A percentile compares a stretch with the other conserved stretches of the same genome.
These are phyloP conservation scores for Pelargonium citronellum DNA, from an alignment of 441 rosid species.

Conservation along the genomic window DNA sequence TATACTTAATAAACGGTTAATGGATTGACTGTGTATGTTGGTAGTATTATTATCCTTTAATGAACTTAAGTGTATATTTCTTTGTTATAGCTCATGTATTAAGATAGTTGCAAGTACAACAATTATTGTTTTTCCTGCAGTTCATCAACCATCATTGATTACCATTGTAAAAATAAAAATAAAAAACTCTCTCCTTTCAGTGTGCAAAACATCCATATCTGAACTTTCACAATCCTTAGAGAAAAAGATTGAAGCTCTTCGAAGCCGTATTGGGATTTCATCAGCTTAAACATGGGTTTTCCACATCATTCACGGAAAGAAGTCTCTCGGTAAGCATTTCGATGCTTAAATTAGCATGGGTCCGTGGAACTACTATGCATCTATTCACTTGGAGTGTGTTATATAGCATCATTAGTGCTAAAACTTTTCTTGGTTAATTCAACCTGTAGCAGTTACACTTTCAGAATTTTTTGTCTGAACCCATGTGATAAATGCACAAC, in stretches of 20 bases:
- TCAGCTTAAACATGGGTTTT: conserved; percentile 20
- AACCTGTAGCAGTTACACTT: neutral
- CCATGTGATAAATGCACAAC: neutral
- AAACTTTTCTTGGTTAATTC: neutral
- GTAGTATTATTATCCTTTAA: conserved; percentile 3
- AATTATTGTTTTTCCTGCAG: neutral
- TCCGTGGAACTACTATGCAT: neutral
- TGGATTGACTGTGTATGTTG: neutral
- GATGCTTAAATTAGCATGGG: neutral
- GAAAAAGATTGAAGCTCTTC: conserved; percentile 34
- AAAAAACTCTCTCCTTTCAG: conserved; percentile 23
- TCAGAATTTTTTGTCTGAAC: neutral
- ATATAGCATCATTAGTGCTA: neutral
- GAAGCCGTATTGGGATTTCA: conserved; percentile 33
- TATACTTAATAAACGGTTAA: neutral
- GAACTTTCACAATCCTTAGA: conserved; percentile 42
- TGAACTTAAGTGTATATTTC: neutral
- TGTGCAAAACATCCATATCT: conserved; percentile 43
- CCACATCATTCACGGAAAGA: conserved; percentile 8
- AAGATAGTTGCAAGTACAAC: neutral
- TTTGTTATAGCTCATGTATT: neutral
- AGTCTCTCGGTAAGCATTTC: neutral
- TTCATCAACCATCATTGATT: neutral
- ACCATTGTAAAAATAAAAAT: neutral
- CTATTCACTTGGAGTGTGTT: neutral